Conservation (phyloP, 106 monocot species). For the Agapanthus africanus region DNA sequence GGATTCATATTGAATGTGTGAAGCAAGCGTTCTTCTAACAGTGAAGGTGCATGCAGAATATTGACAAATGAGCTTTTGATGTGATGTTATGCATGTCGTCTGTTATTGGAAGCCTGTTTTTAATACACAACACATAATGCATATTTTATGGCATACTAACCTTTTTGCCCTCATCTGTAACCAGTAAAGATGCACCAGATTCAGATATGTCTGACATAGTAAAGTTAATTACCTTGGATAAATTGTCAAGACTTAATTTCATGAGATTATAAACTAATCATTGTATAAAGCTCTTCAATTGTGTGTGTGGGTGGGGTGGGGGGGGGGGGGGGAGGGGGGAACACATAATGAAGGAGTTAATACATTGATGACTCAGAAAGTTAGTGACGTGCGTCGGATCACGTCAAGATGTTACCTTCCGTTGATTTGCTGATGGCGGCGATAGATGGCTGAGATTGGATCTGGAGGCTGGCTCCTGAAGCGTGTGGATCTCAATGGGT, state of each 20-base stretch:
- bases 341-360: neutral
- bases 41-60: too few relatives aligned
- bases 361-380: neutral
- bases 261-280: neutral
- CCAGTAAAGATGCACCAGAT: neutral
- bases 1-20: neutral
- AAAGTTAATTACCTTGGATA: neutral
- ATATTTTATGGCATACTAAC: neutral
- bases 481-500: too few relatives aligned
- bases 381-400: too few relatives aligned
- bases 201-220: neutral
- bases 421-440: too few relatives aligned
- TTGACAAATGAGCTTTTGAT: neutral
- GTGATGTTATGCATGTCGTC: neutral
- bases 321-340: neutral
- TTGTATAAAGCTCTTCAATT: neutral
- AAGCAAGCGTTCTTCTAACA: too few relatives aligned
- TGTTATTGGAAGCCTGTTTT: neutral
- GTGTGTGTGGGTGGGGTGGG: too few relatives aligned
- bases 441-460: too few relatives aligned
- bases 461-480: too few relatives aligned
- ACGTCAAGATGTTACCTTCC: too few relatives aligned
- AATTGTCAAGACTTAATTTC: neutral
- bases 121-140: neutral
- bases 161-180: neutral